Conservation (phyloP, 805 yeast species). For the Ogataea siamensis region DNA sequence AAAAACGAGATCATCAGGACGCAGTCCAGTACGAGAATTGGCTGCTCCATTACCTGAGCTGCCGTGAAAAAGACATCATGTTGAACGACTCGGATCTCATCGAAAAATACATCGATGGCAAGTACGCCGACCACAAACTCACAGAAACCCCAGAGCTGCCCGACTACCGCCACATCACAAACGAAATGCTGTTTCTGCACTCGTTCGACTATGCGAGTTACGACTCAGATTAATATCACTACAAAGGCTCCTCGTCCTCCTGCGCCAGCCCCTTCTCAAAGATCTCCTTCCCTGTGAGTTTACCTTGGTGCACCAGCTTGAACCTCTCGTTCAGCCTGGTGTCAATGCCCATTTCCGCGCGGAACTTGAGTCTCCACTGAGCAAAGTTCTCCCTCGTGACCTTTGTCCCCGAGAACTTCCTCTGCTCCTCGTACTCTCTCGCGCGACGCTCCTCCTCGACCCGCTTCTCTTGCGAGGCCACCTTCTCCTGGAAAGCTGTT, state of each 20-base stretch:
- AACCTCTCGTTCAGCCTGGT: conserved; percentile 52
- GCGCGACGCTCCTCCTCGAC: conserved; percentile 58
- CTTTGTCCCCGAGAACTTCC: conserved; percentile 86
- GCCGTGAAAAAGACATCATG: conserved; percentile 18
- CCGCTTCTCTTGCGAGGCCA: conserved; percentile 50
- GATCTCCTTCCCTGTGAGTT: conserved; percentile 82
- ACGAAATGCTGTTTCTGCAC: conserved; percentile 25
- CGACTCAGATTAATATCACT: conserved; percentile 8
- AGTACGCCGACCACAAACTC: not conserved
- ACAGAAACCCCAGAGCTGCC: conserved; percentile 4
- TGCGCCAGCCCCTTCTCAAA: conserved; percentile 86
- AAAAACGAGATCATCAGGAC: conserved; percentile 24
- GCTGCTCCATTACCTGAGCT: conserved; percentile 23
- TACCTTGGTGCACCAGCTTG: conserved; percentile 63
- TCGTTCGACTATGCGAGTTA: conserved; percentile 14
- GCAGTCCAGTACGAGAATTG: conserved; percentile 28
- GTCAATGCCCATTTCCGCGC: conserved; percentile 71
- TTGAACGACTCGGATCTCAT: conserved; percentile 19
- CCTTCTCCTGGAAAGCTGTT: conserved; percentile 54
- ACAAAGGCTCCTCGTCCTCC: conserved; percentile 50
- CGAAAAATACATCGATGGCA: conserved; percentile 15
- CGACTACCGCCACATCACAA: conserved; percentile 20
- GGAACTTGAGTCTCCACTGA: conserved; percentile 70
- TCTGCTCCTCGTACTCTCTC: conserved; percentile 80
- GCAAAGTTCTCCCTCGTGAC: conserved; percentile 76